These are phyloP conservation scores for Pseudozyma tsukubaensis DNA, from an alignment of 1,284 basidiomycete genomes.

Conservation along the genomic window DNA sequence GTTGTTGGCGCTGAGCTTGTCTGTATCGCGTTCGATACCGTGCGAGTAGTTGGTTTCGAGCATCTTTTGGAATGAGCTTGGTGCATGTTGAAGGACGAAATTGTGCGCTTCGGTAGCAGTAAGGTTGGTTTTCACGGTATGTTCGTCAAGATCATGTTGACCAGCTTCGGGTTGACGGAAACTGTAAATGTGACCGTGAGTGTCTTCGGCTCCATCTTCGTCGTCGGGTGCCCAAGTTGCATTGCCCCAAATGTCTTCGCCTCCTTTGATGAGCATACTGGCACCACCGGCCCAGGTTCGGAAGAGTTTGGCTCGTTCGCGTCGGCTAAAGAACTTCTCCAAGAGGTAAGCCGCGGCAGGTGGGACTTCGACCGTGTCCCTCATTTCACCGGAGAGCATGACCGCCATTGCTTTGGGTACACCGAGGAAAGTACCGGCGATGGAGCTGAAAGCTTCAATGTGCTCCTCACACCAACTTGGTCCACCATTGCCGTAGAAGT, in stretches of 20 bases:
- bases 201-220: slow-evolving; percentile 42
- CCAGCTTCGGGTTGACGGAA: slow-evolving; percentile 74
- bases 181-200: slow-evolving; percentile 81
- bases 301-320: slow-evolving; percentile 90
- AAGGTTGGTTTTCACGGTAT: slow-evolving; percentile 70
- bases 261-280: slow-evolving; percentile 77
- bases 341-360: slow-evolving; percentile 81
- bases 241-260: slow-evolving; percentile 90
- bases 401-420: slow-evolving; percentile 92
- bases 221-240: slow-evolving; percentile 66
- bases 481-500: slow-evolving; percentile 83
- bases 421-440: slow-evolving; percentile 86
- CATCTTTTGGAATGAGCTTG: slow-evolving; percentile 86
- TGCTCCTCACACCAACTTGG: slow-evolving; percentile 88
- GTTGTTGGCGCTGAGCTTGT: slow-evolving; percentile 64
- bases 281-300: slow-evolving; percentile 94
- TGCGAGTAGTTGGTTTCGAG: slow-evolving; percentile 89
- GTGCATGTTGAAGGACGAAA: slow-evolving; percentile 88
- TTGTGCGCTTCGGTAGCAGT: slow-evolving; percentile 80
- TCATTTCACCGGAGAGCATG: slow-evolving; percentile 91
- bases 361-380: slow-evolving; percentile 87
- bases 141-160: slow-evolving; percentile 42
- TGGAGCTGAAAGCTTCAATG: slow-evolving; percentile 71
- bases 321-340: slow-evolving; percentile 80
- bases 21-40: slow-evolving; percentile 83